phyloP scores from a whole-genome alignment of 495 filamentous ascomycete species.

The Zalerion maritima region DNA sequence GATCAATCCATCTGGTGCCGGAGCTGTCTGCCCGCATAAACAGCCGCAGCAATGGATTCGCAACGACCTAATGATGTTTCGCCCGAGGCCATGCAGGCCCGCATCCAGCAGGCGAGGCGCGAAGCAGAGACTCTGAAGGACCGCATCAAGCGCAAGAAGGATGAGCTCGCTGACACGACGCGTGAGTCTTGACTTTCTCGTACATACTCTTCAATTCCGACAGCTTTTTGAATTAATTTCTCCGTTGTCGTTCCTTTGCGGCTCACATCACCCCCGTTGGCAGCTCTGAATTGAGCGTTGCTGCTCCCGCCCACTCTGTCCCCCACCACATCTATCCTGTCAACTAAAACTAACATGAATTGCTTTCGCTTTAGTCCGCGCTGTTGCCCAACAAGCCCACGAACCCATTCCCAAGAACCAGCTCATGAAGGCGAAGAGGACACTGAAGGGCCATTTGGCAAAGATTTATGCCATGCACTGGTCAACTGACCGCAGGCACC shows the following conservation, averaged over 20 bases:
- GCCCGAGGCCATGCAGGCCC: conserved; percentile 49
- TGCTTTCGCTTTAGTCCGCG: conserved; percentile 62
- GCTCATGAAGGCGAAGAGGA: conserved; percentile 86
- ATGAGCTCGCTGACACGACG: conserved; percentile 94
- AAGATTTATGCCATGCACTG: conserved; percentile 99
- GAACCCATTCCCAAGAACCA: conserved; percentile 80
- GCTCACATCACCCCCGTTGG: conserved; percentile 1
- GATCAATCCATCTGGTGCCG: conserved; percentile 14
- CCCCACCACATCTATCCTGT: conserved; percentile 3
- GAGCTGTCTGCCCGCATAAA: too few relatives aligned
- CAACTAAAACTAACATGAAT: background rate
- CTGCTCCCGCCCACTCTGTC: conserved; percentile 6
- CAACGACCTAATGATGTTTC: conserved; percentile 41
- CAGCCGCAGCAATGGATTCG: conserved; percentile 31
- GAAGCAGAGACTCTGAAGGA: conserved; percentile 97
- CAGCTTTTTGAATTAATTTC: conserved; percentile 1
- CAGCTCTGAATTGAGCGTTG: conserved; percentile 5
- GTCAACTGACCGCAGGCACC: conserved; percentile 95
- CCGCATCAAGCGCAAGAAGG: conserved; percentile 98
- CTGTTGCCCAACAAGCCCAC: conserved; percentile 76
- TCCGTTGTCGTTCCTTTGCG: conserved; percentile 3
- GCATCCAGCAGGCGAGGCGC: conserved; percentile 90
- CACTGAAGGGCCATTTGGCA: conserved; percentile 90
- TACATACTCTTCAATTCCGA: conserved; percentile 2
- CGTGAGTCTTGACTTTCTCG: conserved; percentile 49